Evolutionary conservation across 805 yeast genomes (phyloP).

Genomic region (Myxozyma lipomycoides): DNA sequence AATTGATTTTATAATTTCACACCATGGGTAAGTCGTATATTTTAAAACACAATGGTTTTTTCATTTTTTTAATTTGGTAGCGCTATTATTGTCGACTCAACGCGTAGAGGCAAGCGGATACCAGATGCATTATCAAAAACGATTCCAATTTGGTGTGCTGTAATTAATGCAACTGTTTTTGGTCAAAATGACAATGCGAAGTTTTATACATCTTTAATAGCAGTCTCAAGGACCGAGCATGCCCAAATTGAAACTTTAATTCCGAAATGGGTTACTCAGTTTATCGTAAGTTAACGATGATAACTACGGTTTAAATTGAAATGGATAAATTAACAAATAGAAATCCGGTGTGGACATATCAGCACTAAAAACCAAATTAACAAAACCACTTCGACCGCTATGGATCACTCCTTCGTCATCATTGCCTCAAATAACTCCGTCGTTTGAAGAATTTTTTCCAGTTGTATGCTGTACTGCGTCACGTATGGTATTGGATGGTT

Average conservation of each 20-base stretch:
- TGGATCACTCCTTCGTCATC: slow-evolving; percentile 58
- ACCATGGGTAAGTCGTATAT: slow-evolving; percentile 40
- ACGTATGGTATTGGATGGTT: slow-evolving; percentile 56
- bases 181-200: slow-evolving; percentile 27
- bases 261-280: slow-evolving; percentile 47
- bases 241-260: slow-evolving; percentile 47
- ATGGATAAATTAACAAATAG: slow-evolving; percentile 4
- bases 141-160: slow-evolving; percentile 88
- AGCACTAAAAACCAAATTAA: slow-evolving; percentile 37
- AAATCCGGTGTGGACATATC: slow-evolving; percentile 40
- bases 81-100: slow-evolving; percentile 69
- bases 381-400: slow-evolving; percentile 57
- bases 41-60: not conserved
- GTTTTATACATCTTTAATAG: slow-evolving; percentile 48
- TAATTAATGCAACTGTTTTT: slow-evolving; percentile 54
- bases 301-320: no score
- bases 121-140: slow-evolving; percentile 89
- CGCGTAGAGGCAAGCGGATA: slow-evolving; percentile 75
- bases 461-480: slow-evolving; percentile 60
- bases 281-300: slow-evolving; percentile 39
- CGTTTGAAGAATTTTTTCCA: slow-evolving; percentile 41
- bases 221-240: slow-evolving; percentile 57
- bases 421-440: slow-evolving; percentile 39
- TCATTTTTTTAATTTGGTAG: slow-evolving; percentile 6
- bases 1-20: slow-evolving; percentile 44